A percentile compares a stretch with the other conserved stretches of the same genome.
phyloP scores from a whole-genome alignment of 305 asterid genomes.

The Rubia tinctorum region DNA sequence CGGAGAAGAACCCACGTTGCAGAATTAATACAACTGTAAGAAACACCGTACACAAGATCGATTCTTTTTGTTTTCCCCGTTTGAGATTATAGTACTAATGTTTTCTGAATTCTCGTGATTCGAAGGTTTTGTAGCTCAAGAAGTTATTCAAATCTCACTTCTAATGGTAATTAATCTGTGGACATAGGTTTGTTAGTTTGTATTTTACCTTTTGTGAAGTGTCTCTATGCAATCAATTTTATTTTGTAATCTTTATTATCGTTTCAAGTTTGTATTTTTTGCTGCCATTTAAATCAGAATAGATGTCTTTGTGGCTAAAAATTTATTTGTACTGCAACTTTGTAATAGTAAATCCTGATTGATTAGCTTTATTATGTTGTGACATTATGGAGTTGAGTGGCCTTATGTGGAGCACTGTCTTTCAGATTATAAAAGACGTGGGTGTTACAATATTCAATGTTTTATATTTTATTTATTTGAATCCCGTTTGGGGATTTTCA shows the following conservation, averaged over 20 bases:
- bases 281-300: neutral
- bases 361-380: neutral
- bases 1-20: slow-evolving; percentile 12
- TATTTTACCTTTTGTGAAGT: neutral
- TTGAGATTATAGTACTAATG: slow-evolving; percentile 1
- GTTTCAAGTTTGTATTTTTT: neutral
- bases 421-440: neutral
- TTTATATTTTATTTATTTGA: neutral
- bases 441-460: neutral
- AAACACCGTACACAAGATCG: neutral
- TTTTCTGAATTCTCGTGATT: neutral
- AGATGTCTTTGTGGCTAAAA: neutral
- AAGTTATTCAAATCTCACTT: slow-evolving; percentile 23
- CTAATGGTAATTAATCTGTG: slow-evolving; percentile 20
- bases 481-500: neutral
- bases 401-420: neutral
- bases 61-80: slow-evolving; percentile 1
- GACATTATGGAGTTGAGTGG: neutral
- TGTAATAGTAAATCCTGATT: neutral
- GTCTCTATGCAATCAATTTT: neutral
- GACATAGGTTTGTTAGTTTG: neutral
- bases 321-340: neutral
- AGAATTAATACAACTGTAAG: slow-evolving; percentile 19
- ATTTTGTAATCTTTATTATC: neutral
- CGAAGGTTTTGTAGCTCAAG: slow-evolving; percentile 31